Base-by-base conservation (phyloP, 495 filamentous ascomycete species). In the Pyrenopolyporus hunteri region DNA sequence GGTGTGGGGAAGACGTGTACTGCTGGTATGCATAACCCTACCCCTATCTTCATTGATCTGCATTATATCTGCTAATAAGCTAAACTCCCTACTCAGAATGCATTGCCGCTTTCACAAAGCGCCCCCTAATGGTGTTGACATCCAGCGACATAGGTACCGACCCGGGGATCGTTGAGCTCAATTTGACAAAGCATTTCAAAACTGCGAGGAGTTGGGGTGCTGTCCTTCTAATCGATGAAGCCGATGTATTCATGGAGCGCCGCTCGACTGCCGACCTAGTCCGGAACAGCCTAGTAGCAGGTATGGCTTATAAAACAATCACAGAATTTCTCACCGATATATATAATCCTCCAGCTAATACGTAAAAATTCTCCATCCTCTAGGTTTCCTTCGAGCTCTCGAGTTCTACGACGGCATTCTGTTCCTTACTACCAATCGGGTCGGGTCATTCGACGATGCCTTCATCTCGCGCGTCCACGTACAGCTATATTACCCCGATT, bases 361-460 rank as follows among this genome's bases (percentile, higher is more conserved):
- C 17, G 25, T 1, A n/a, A n/a, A n/a, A n/a, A 23, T 3, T 10
- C 4, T 3, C 1, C 1, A 13, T 28, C 0, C 3, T 44, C 6
- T 17, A 57, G 68, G 59, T 4, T 87, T 87, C 57, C 70, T 87
- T 0, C 74, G 85, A 1, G 72, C 74, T 0, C 71, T 87, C 0
- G 85, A 87, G 47, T 87, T 84, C 63, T 88, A 86, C 53, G 54
- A 73, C 0, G 84, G 84, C 5, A 82, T 86, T 20, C 72, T 86
- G 0, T 83, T 86, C 59, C 68, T 87, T 1, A 85, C 84, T 0
- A 84, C 82, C 0, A 87, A 85, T 60, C 70, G 83, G 4, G 77
- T 87, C 2, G 78, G 70, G 10, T 35, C 10, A 10, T 80, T 87
- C 51, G 82, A 86, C 51, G 76, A 83, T 31, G 83, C 83, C 1